phyloP scores from a whole-genome alignment of 2,329 filamentous ascomycete species.

The Fusarium robinianum region DNA sequence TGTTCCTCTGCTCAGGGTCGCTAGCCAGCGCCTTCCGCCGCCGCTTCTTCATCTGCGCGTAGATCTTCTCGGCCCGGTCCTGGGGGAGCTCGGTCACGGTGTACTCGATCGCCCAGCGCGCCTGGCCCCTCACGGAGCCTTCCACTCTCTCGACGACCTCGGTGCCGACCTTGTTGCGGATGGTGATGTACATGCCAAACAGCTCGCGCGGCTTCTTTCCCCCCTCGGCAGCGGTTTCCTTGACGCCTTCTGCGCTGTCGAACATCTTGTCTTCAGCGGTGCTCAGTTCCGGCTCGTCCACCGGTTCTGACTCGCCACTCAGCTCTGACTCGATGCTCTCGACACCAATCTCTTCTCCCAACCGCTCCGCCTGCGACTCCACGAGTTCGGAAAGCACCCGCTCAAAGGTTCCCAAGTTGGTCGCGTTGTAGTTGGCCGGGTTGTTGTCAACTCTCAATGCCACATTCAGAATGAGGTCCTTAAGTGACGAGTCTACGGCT shows the following conservation, averaged over 20 bases:
- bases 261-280: neutral
- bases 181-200: conserved; percentile 71
- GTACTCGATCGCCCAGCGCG: conserved; percentile 76
- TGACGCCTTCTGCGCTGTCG: neutral
- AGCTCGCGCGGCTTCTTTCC: conserved; percentile 2
- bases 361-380: conserved; percentile 37
- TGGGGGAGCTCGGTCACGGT: conserved; percentile 65
- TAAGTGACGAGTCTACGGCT: conserved; percentile 40
- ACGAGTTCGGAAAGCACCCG: conserved; percentile 56
- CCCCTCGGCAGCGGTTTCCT: neutral
- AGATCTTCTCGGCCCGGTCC: conserved; percentile 54
- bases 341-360: neutral
- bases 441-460: conserved; percentile 51
- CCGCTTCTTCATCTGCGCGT: conserved; percentile 59
- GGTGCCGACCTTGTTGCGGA: conserved; percentile 74
- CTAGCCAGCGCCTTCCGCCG: conserved; percentile 53
- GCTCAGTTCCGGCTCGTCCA: no score
- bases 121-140: neutral
- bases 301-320: no score
- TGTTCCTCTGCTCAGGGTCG: conserved; percentile 48
- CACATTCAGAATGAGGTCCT: conserved; percentile 58
- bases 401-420: conserved; percentile 55
- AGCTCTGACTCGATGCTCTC: neutral
- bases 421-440: conserved; percentile 41
- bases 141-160: conserved; percentile 64